phyloP scores from a whole-genome alignment of 148 eudicot genomes.

The Rheum nobile region DNA sequence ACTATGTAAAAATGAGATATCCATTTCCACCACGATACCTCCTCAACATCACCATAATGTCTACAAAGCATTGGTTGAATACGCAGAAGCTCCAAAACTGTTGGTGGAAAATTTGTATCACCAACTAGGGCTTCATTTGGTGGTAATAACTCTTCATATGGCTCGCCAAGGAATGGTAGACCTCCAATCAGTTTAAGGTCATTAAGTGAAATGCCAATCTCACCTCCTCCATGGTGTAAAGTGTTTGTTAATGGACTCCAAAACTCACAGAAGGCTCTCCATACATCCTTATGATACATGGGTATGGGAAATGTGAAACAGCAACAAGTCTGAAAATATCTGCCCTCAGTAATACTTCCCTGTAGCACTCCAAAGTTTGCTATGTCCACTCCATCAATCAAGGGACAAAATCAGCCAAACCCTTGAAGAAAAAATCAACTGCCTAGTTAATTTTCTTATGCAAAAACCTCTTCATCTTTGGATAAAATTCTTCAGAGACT shows the following conservation, averaged over 20 bases:
- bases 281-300: background rate
- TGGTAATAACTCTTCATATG: no score
- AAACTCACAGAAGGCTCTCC: background rate
- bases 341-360: background rate
- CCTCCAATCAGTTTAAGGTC: background rate
- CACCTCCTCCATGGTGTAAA: background rate
- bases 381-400: background rate
- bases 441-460: background rate
- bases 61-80: background rate
- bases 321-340: background rate
- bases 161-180: no score
- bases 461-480: background rate
- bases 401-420: background rate
- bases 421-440: background rate
- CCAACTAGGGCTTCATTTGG: background rate
- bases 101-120: background rate
- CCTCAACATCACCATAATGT: background rate
- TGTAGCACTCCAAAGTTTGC: background rate
- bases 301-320: background rate
- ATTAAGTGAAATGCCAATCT: background rate
- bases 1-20: background rate
- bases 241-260: background rate
- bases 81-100: background rate
- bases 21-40: background rate
- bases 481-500: background rate